Percentiles rank a stretch among this genome's conserved stretches.
Evolutionary conservation across 371 early-diverging fungal genomes (phyloP).

Genomic region (Rhizopus delemar): DNA sequence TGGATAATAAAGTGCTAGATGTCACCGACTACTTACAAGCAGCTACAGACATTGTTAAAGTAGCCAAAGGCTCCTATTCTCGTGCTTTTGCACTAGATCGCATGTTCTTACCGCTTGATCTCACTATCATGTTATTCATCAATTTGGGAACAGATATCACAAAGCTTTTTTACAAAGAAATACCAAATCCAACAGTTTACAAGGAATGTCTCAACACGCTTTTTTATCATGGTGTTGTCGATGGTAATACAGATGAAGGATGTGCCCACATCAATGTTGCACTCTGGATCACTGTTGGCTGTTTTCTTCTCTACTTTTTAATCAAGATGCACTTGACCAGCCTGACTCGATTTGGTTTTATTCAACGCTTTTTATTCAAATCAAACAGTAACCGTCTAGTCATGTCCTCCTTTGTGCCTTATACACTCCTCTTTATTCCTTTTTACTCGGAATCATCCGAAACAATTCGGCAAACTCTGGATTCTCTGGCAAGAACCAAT

Average conservation of each 20-base stretch:
- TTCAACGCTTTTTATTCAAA: slow-evolving; percentile 32
- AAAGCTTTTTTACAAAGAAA: slow-evolving; percentile 25
- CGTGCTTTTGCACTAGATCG: slow-evolving; percentile 47
- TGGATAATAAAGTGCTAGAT: slow-evolving; percentile 42
- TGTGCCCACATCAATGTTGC: slow-evolving; percentile 42
- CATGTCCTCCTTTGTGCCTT: slow-evolving; percentile 17
- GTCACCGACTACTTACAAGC: slow-evolving; percentile 43
- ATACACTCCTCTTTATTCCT: slow-evolving; percentile 43
- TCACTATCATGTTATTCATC: slow-evolving; percentile 40
- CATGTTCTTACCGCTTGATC: slow-evolving; percentile 49
- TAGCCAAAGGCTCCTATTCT: slow-evolving; percentile 33
- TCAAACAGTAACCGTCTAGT: slow-evolving; percentile 4
- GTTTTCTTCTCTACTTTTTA: slow-evolving; percentile 39
- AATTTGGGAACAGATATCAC: slow-evolving; percentile 46
- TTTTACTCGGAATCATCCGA: slow-evolving; percentile 48
- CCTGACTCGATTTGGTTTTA: slow-evolving; percentile 34
- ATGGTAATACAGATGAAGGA: slow-evolving; percentile 20
- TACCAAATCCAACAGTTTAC: slow-evolving; percentile 24
- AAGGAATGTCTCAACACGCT: slow-evolving; percentile 34
- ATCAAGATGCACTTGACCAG: slow-evolving; percentile 50
- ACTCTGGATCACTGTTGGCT: slow-evolving; percentile 50
- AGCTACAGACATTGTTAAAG: slow-evolving; percentile 38
- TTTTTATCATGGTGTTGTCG: slow-evolving; percentile 40
- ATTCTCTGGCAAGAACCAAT: slow-evolving; percentile 50
- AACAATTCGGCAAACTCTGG: slow-evolving; percentile 46